Evolutionary conservation across 768 basidiomycete species (phyloP), one percentile per base, ranked within the genome.

Genomic region (Pluteus cervinus): DNA sequence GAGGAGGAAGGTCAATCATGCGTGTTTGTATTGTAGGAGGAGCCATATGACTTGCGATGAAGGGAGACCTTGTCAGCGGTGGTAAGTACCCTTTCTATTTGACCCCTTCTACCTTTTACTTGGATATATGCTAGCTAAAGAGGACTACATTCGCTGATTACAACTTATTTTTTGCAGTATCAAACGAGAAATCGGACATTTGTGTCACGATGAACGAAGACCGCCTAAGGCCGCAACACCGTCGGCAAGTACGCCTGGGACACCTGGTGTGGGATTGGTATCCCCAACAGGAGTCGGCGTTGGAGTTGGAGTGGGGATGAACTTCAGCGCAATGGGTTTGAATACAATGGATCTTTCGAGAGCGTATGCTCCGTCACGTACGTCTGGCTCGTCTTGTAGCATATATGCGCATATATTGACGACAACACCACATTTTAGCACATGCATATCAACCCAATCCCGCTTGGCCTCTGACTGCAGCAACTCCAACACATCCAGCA

Each of bases 11-110:
- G 87, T 89, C 41, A 89, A 89, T 57, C 89, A 92, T 63, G 91
- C 92, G 4, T 96, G 91, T 56, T 65, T 96, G 29, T 96, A 93
- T 59, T 96, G 91, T 62, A 73, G 90, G 55, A 69, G 88, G 43
- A 90, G 87, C 68, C 86, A 87, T 75, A 87, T 90, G 86, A 87
- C 85, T 6, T 89, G 87, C 64, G 87, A 89, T 54, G 87, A 88
- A 51, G 85, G 86, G 12, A 66, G 85, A 24, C 92, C 92, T 11
- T 96, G 93, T 58, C 86, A 91, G 51, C 79, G 93, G 48, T 94
- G 92, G 92, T 92, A 55, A 58, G 86, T 68, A 11, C 29, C 25
- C 26, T 24, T 35, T 21, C 10, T 50, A 31, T n/a, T 17, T 33
- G 29, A 21, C 36, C 18, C 15, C 42, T 41, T 16, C 30, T 17